Evolutionary conservation across 2,329 filamentous ascomycete genomes (phyloP), one percentile per base, ranked within the genome.

Genomic region (Ascochyta viciae-villosae): DNA sequence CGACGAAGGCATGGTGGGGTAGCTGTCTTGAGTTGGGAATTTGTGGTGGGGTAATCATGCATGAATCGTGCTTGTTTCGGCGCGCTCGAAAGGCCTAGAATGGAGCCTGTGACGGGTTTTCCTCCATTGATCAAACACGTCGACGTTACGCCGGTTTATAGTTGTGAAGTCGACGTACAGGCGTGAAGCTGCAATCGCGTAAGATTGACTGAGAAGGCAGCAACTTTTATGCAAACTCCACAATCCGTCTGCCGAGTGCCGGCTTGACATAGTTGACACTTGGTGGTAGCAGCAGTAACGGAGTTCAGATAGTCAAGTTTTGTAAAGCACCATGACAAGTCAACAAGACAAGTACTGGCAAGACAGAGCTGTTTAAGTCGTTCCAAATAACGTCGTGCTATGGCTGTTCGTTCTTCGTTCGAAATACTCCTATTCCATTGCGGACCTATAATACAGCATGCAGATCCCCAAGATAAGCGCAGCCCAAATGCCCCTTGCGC

Each of bases 371-470:
- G 16, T n/a, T 12, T 2, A 16, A 9, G 15, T 37, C 15, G 34
- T 37, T 12, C 9, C 4, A 37, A 16, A 15, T 3, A 19, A 15
- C 6, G n/a, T 37, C 3, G 15, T n/a, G 22, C 16, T 22, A 27
- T 22, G 24, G 15, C 6, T 2, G 19, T 16, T 35, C 12, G 19
- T n/a, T 34, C 4, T 51, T 50, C 50, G 34, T 54, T 47, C 50
- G 26, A 57, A 60, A 50, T 61, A 57, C 49, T 64, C 60, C 61
- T 45, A 55, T 72, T 65, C 51, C 58, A 57, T 68, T 64, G 59
- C 59, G 61, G 54, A 58, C 59, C 59, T 73, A 74, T 73, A 68
- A 67, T 74, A 73, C 71, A 74, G 66, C 67, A 61, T 65, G 58
- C 64, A 54, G 62, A 57, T 60, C 58, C 45, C 53, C 26, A 42